phyloP scores from a whole-genome alignment of 1,284 basidiomycete species.

The Wallemia hederae region DNA sequence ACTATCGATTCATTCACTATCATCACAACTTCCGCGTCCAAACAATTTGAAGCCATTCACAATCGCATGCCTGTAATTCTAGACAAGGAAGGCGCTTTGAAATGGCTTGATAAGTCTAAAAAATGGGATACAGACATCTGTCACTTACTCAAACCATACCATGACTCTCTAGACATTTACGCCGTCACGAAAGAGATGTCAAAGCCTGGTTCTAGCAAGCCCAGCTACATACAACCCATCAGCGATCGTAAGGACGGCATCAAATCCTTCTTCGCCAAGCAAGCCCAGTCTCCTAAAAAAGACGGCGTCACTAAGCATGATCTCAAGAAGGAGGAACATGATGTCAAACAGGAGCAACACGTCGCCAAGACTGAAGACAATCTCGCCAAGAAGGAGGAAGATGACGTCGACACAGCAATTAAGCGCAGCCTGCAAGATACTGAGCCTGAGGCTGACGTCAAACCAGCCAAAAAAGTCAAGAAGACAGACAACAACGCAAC shows the following conservation, averaged over 20 bases:
- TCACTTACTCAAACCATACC: neutral
- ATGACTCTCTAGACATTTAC: neutral
- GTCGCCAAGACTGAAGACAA: too few relatives aligned
- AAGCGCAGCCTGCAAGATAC: too few relatives aligned
- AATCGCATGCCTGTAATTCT: conserved; percentile 5
- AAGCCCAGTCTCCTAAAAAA: conserved; percentile 14
- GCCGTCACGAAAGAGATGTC: conserved; percentile 24
- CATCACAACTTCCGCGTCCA: conserved; percentile 4
- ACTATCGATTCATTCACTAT: conserved; percentile 4
- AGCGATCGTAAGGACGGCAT: conserved; percentile 58
- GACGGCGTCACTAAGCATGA: neutral
- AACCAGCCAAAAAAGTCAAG: too few relatives aligned
- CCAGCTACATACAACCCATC: conserved; percentile 53
- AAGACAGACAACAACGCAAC: too few relatives aligned
- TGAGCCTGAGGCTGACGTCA: too few relatives aligned
- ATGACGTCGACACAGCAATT: too few relatives aligned
- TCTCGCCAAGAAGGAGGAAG: too few relatives aligned
- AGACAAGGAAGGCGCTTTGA: neutral
- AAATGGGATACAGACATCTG: neutral
- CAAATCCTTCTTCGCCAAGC: conserved; percentile 53
- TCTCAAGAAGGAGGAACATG: too few relatives aligned
- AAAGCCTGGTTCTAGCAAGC: conserved; percentile 55
- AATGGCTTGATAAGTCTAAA: conserved; percentile 3
- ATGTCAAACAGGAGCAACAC: too few relatives aligned
- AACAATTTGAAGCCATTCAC: conserved; percentile 1